phyloP scores from a whole-genome alignment of 1,284 basidiomycete genomes.

The Flammula alnicola region DNA sequence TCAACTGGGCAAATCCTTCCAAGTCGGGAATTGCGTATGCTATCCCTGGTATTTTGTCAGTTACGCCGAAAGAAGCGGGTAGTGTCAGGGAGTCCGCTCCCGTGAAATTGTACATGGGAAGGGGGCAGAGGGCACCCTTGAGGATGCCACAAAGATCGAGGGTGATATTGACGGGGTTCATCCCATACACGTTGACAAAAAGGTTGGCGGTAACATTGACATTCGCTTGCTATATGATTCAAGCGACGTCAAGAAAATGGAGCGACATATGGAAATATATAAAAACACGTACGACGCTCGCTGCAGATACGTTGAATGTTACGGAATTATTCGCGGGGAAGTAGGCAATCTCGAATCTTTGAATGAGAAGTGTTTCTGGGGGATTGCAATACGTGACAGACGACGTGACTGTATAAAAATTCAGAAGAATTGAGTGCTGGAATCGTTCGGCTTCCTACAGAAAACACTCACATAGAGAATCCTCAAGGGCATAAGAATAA shows the following conservation, averaged over 20 bases:
- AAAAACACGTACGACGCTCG: slow-evolving; percentile 63
- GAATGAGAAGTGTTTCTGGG: slow-evolving; percentile 78
- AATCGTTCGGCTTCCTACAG: slow-evolving; percentile 1
- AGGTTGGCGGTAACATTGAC: slow-evolving; percentile 82
- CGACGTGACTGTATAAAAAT: slow-evolving; percentile 74
- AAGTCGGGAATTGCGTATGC: slow-evolving; percentile 91
- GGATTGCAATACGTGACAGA: slow-evolving; percentile 89
- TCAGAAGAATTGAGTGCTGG: slow-evolving; percentile 8
- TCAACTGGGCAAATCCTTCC: slow-evolving; percentile 87
- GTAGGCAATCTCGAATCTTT: slow-evolving; percentile 82
- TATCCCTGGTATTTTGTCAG: slow-evolving; percentile 71
- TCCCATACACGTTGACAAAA: slow-evolving; percentile 83
- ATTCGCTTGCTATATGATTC: slow-evolving; percentile 59
- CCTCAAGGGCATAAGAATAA: slow-evolving; percentile 50
- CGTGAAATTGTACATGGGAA: slow-evolving; percentile 86
- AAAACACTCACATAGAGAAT: slow-evolving; percentile 59
- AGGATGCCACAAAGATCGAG: slow-evolving; percentile 81
- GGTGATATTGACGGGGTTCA: slow-evolving; percentile 76
- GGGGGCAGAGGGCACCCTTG: slow-evolving; percentile 81
- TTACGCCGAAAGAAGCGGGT: slow-evolving; percentile 60
- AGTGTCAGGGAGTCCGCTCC: slow-evolving; percentile 80
- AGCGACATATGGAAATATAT: slow-evolving; percentile 28
- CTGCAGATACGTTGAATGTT: slow-evolving; percentile 75
- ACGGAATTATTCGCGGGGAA: slow-evolving; percentile 72
- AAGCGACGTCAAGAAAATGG: slow-evolving; percentile 24